Conservation (phyloP, 148 eudicot genomes). For the Heliamphora exappendiculata region DNA sequence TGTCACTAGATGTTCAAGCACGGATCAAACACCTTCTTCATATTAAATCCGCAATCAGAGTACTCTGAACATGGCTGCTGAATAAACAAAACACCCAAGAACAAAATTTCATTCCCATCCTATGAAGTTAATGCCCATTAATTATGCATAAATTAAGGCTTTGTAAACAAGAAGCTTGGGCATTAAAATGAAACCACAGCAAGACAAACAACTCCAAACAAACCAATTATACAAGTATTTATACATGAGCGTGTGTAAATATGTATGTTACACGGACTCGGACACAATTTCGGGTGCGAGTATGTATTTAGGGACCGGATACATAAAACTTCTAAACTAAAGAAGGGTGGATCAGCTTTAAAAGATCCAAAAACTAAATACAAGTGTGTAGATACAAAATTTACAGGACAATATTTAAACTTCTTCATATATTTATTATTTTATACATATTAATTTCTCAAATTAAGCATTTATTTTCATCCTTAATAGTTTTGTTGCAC, state of each 20-base stretch:
- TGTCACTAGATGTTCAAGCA: slow-evolving; percentile 8
- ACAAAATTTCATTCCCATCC: neutral
- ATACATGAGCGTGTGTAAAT: neutral
- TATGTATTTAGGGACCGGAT: too few relatives aligned
- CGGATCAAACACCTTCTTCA: neutral
- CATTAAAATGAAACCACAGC: neutral
- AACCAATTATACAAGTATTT: neutral
- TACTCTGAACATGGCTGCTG: neutral
- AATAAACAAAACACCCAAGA: slow-evolving; percentile 3
- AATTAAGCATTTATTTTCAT: too few relatives aligned
- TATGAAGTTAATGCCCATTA: neutral
- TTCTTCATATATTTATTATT: too few relatives aligned
- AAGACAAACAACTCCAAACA: neutral
- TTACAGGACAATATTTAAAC: too few relatives aligned
- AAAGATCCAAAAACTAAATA: too few relatives aligned
- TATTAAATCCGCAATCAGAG: neutral
- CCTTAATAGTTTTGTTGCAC: too few relatives aligned
- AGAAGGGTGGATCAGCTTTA: too few relatives aligned
- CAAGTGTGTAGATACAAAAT: too few relatives aligned
- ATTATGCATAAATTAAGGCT: slow-evolving; percentile 1
- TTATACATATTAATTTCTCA: too few relatives aligned
- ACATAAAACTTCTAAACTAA: too few relatives aligned
- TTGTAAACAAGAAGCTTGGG: slow-evolving; percentile 3
- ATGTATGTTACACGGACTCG: too few relatives aligned
- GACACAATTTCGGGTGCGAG: too few relatives aligned